Evolutionary conservation across 768 basidiomycete genomes (phyloP).

Genomic region (Termitomyces sp.): DNA sequence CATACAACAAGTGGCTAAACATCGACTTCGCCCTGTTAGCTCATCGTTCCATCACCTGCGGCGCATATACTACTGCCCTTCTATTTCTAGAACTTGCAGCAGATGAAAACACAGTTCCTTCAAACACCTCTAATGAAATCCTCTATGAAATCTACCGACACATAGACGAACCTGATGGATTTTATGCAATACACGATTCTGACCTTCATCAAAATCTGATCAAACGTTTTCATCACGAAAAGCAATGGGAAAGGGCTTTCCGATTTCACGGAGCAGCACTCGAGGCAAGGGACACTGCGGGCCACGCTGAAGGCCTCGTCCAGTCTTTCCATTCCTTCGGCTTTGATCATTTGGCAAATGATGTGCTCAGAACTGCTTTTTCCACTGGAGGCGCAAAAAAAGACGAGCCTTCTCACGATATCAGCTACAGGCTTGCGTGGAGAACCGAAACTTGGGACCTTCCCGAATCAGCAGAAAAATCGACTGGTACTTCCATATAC

Average conservation of each 20-base stretch:
- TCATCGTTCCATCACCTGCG: conserved; percentile 69
- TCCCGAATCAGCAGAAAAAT: conserved; percentile 54
- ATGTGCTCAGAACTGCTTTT: conserved; percentile 49
- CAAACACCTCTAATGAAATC: conserved; percentile 54
- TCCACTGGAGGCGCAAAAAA: conserved; percentile 26
- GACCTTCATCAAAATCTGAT: conserved; percentile 81
- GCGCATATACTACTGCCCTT: conserved; percentile 86
- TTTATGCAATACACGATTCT: conserved; percentile 85
- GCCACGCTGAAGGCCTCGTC: conserved; percentile 63
- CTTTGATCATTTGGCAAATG: conserved; percentile 84
- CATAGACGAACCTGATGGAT: conserved; percentile 97
- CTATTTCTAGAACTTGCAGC: conserved; percentile 83
- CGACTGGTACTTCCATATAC: conserved; percentile 66
- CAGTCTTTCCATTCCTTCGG: conserved; percentile 87
- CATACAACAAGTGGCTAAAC: conserved; percentile 79
- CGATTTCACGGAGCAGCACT: conserved; percentile 83
- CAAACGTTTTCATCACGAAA: conserved; percentile 88
- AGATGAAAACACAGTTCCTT: conserved; percentile 39
- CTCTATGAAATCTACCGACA: conserved; percentile 92
- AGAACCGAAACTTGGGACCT: conserved; percentile 95
- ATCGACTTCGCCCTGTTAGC: conserved; percentile 74
- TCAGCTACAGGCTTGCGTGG: conserved; percentile 87
- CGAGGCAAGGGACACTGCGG: conserved; percentile 52
- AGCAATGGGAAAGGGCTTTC: conserved; percentile 90
- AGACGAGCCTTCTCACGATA: conserved; percentile 35